A percentile compares a stretch with the other conserved stretches of the same genome.
phyloP scores from a whole-genome alignment of 371 early-diverging fungal species.

The Circinella minor region DNA sequence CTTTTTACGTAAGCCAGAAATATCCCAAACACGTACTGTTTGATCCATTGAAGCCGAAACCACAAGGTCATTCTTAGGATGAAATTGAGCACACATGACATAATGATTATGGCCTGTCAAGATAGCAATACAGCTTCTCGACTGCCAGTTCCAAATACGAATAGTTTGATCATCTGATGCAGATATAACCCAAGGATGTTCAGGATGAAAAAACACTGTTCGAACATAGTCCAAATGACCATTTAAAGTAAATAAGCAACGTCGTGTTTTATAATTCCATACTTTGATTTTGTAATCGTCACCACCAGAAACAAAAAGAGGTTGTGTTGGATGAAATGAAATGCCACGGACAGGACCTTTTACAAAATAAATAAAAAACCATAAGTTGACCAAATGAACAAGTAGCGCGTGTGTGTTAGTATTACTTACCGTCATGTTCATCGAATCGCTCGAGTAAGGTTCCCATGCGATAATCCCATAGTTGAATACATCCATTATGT shows the following conservation, averaged over 20 bases:
- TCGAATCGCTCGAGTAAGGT: slow-evolving; percentile 95
- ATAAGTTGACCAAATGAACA: background rate
- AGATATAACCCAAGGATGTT: slow-evolving; percentile 97
- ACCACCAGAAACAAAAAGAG: slow-evolving; percentile 98
- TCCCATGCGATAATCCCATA: slow-evolving; percentile 99
- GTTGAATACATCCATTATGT: slow-evolving; percentile 98
- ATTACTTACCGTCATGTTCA: slow-evolving; percentile 92
- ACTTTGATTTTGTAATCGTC: slow-evolving; percentile 99
- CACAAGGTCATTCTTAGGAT: slow-evolving; percentile 94
- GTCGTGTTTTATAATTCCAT: slow-evolving; percentile 98
- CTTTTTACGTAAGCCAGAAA: slow-evolving; percentile 88
- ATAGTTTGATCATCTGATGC: slow-evolving; percentile 99
- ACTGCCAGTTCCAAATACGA: slow-evolving; percentile 99
- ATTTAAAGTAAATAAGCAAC: slow-evolving; percentile 93
- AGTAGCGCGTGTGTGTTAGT: background rate
- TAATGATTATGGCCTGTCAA: slow-evolving; percentile 99
- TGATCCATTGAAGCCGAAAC: slow-evolving; percentile 98
- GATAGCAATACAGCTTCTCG: slow-evolving; percentile 94
- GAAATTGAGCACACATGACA: slow-evolving; percentile 98
- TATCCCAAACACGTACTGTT: slow-evolving; percentile 99
- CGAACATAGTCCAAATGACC: slow-evolving; percentile 99
- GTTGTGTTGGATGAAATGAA: slow-evolving; percentile 97
- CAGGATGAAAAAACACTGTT: slow-evolving; percentile 97
- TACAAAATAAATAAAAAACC: background rate
- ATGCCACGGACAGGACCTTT: slow-evolving; percentile 97